These are phyloP conservation scores for Trichoderma koningii DNA, from an alignment of 2,329 filamentous ascomycete species.

Conservation along the genomic window DNA sequence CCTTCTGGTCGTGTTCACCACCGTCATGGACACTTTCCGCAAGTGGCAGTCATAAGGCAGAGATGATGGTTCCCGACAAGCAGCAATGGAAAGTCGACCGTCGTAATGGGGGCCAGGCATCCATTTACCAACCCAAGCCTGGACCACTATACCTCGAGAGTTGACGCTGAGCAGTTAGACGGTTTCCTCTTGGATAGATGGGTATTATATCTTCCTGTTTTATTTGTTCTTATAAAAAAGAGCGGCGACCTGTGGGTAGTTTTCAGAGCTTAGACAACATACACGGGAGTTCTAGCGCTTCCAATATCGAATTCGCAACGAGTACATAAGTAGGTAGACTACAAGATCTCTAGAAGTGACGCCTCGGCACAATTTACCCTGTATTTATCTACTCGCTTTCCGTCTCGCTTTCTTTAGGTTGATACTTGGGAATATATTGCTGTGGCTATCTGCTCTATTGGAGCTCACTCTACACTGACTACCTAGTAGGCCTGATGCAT, in stretches of 20 bases:
- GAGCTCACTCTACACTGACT: no score
- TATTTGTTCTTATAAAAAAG: background rate
- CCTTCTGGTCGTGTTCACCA: constrained; percentile 82
- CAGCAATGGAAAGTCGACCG: constrained; percentile 3
- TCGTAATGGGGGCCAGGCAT: no score
- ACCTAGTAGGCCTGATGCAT: background rate
- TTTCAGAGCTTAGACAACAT: constrained; percentile 1
- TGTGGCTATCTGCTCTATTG: no score
- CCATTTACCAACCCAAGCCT: no score
- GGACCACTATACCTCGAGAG: background rate
- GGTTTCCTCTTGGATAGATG: constrained; percentile 16
- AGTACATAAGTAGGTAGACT: background rate
- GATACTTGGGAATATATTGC: background rate
- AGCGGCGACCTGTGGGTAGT: background rate
- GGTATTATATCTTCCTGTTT: constrained; percentile 13
- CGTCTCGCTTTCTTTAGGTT: background rate
- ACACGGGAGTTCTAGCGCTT: background rate
- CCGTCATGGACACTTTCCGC: constrained; percentile 90
- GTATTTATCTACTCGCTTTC: background rate
- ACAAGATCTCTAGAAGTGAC: background rate
- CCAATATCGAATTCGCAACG: background rate
- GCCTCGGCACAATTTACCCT: background rate
- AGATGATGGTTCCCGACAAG: background rate
- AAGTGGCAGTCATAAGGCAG: constrained; percentile 44
- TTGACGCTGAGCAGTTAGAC: constrained; percentile 19